Evolutionary conservation across 2,329 filamentous ascomycete genomes (phyloP), one percentile per base, ranked within the genome.

Genomic region (Monilinia aucupariae): DNA sequence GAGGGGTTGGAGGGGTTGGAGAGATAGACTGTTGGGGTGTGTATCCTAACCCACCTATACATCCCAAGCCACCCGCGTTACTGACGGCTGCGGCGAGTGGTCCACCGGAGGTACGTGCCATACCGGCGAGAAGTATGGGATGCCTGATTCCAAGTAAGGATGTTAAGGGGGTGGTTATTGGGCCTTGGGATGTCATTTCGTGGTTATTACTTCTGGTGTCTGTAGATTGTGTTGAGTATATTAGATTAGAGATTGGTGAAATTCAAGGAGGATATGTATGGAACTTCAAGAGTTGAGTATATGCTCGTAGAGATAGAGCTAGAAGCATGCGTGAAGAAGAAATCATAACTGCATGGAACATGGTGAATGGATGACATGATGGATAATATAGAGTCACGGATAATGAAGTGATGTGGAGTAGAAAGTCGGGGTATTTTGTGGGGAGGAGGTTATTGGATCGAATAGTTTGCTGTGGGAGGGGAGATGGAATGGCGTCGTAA

Each of bases 121-220:
- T 97, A 71, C 93, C 93, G 41, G 93, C 93, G 25, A 97, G 89
- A 69, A 97, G 80, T 75, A 97, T 87, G 48, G 93, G 93, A 78
- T 97, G 92, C 69, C 87, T 80, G 76, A 97, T 96, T 30, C 85
- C 84, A 59, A 97, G 83, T 59, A 97, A 86, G 61, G 80, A 80
- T 67, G 88, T 92, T 45, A 96, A 82, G 2, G 91, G 90, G 13
- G 91, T 96, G 64, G 83, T 84, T 71, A 94, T 87, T 47, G 69
- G 70, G 47, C 66, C 34, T 51, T 62, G 39, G 10, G 51, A 22
- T 7, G 60, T 37, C 60, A 62, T 62, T 30, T 55, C 50, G 58
- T 47, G n/a, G 32, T 34, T 32, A 25, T 34, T 30, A 3, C 27
- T 30, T 10, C 17, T n/a, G 32, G 41, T 45, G 7, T 30, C 9